Conservation (phyloP, 2,329 filamentous ascomycete species). For the Ophiostoma tasmaniense region DNA sequence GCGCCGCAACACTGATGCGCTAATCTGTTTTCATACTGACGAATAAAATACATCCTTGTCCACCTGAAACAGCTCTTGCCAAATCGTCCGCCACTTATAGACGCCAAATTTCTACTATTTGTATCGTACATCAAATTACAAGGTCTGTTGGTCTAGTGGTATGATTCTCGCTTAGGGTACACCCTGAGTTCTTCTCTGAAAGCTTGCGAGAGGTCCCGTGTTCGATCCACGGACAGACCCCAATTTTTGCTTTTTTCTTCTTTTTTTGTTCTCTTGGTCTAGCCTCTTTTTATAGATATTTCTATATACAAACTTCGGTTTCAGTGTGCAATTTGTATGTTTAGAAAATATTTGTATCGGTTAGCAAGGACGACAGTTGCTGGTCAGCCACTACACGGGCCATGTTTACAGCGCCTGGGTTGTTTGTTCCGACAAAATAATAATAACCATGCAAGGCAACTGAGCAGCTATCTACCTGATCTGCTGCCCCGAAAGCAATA, state of each 20-base stretch:
- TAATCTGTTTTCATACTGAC: not conserved
- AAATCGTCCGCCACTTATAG: too few species aligned
- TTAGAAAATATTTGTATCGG: too few species aligned
- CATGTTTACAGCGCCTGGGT: too few species aligned
- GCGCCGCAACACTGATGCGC: too few species aligned
- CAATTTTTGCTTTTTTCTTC: slow-evolving; percentile 2
- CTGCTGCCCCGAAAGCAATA: too few species aligned
- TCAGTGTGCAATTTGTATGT: too few species aligned
- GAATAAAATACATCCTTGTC: not conserved
- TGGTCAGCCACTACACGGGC: too few species aligned
- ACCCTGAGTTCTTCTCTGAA: slow-evolving; percentile 8
- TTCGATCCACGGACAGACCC: slow-evolving; percentile 14
- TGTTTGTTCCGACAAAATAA: too few species aligned
- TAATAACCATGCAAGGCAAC: too few species aligned
- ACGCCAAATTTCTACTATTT: not conserved
- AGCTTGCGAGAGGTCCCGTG: slow-evolving; percentile 11
- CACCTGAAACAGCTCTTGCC: not conserved
- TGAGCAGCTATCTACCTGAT: too few species aligned
- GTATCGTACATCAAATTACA: not conserved
- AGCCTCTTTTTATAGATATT: not conserved
- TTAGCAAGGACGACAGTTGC: too few species aligned
- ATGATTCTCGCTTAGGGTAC: slow-evolving; percentile 57
- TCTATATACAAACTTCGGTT: too few species aligned
- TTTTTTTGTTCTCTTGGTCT: not conserved
- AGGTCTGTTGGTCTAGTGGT: slow-evolving; percentile 43